Evolutionary conservation across 495 filamentous ascomycete genomes (phyloP).

Genomic region (Apodospora peruviana): DNA sequence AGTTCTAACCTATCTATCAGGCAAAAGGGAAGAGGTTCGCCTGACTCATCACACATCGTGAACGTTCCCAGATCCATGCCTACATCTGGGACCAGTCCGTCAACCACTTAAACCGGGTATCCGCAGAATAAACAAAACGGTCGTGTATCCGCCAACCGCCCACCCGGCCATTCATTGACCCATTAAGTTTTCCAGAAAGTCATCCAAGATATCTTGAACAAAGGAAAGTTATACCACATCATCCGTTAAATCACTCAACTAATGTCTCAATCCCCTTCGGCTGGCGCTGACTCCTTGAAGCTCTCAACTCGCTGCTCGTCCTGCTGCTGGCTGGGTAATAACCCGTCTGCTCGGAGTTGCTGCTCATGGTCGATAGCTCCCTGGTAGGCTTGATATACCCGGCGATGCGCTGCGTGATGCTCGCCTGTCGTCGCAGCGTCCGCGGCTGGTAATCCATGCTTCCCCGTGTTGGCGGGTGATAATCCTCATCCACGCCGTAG

Average conservation of each 20-base stretch:
- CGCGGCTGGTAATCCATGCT: constrained; percentile 5
- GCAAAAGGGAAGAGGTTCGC: too few species aligned
- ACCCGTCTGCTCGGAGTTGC: neutral
- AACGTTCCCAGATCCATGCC: too few species aligned
- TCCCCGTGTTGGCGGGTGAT: constrained; percentile 3
- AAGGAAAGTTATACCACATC: too few species aligned
- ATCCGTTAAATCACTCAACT: constrained; percentile 1
- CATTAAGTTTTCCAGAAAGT: too few species aligned
- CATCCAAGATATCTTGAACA: too few species aligned
- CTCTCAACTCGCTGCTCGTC: constrained; percentile 2
- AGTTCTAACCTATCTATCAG: too few species aligned
- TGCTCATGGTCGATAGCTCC: neutral
- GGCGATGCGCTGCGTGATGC: constrained; percentile 20
- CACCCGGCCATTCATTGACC: too few species aligned
- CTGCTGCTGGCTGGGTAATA: constrained; percentile 1
- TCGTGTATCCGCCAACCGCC: too few species aligned
- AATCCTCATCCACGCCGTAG: neutral
- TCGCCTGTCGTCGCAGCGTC: constrained; percentile 19
- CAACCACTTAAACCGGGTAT: too few species aligned
- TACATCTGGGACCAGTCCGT: too few species aligned
- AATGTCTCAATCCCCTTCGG: constrained; percentile 1
- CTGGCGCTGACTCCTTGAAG: neutral
- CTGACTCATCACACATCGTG: too few species aligned
- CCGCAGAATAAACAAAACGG: too few species aligned
- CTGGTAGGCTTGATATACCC: constrained; percentile 24